Evolutionary conservation across 2,329 filamentous ascomycete genomes (phyloP).

Genomic region (Fusarium annulatum): DNA sequence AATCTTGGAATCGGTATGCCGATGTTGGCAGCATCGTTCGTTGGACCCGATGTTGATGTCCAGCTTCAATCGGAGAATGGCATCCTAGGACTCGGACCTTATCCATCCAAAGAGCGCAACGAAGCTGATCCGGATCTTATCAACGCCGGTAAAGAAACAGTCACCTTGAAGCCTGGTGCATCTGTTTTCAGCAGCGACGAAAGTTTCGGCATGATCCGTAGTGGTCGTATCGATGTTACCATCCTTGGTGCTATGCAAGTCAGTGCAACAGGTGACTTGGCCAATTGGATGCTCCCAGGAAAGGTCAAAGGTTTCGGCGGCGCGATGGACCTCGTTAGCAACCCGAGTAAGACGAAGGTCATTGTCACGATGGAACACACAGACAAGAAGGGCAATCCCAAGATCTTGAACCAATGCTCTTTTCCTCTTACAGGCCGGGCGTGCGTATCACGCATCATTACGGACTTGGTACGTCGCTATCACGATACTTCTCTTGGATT

Average conservation of each 20-base stretch:
- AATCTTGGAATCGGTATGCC: constrained; percentile 95
- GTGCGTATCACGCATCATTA: constrained; percentile 92
- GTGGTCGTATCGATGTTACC: constrained; percentile 86
- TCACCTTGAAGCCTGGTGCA: constrained; percentile 83
- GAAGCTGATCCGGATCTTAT: constrained; percentile 87
- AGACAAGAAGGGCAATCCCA: constrained; percentile 92
- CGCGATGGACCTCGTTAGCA: constrained; percentile 92
- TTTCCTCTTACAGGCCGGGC: constrained; percentile 89
- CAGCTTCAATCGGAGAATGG: constrained; percentile 85
- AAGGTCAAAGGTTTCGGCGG: constrained; percentile 95
- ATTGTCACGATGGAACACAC: constrained; percentile 97
- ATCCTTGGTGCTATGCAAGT: constrained; percentile 95
- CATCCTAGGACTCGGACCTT: constrained; percentile 77
- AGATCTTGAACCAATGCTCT: constrained; percentile 94
- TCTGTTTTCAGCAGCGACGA: constrained; percentile 87
- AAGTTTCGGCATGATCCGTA: constrained; percentile 92
- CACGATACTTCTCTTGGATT: background rate
- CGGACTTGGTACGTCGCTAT: constrained; percentile 72
- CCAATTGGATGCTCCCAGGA: constrained; percentile 92
- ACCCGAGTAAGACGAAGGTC: constrained; percentile 86
- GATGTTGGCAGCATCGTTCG: constrained; percentile 87
- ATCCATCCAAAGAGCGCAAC: constrained; percentile 70
- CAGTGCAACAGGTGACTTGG: constrained; percentile 78
- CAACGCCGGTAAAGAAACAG: constrained; percentile 93
- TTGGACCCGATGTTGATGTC: constrained; percentile 81